phyloP scores from a whole-genome alignment of 805 yeast species.

The Komagataella phaffii region DNA sequence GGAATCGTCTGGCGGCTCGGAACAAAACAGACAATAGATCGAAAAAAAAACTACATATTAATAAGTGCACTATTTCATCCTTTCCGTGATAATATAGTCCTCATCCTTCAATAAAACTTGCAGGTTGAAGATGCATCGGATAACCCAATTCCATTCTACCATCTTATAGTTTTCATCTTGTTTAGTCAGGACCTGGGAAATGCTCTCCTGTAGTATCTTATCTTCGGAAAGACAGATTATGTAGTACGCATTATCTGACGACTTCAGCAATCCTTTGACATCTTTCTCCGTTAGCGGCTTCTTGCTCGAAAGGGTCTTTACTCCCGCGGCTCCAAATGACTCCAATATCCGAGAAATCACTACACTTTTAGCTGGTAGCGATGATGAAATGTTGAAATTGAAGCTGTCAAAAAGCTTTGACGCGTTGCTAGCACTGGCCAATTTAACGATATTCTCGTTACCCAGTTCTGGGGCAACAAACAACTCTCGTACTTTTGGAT shows the following conservation, averaged over 20 bases:
- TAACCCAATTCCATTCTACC: slow-evolving; percentile 57
- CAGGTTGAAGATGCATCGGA: slow-evolving; percentile 38
- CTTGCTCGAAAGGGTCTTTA: slow-evolving; percentile 6
- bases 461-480: slow-evolving; percentile 15
- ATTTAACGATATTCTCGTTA: slow-evolving; percentile 7
- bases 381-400: slow-evolving; percentile 40
- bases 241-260: slow-evolving; percentile 11
- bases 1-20: not conserved
- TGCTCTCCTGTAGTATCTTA: slow-evolving; percentile 16
- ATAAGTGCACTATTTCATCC: not conserved
- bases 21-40: not conserved
- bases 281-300: slow-evolving; percentile 3
- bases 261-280: not conserved
- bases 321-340: slow-evolving; percentile 40
- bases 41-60: not conserved
- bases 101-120: slow-evolving; percentile 8
- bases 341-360: slow-evolving; percentile 41
- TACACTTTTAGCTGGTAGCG: slow-evolving; percentile 46
- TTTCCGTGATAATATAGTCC: not conserved
- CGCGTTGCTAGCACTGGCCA: slow-evolving; percentile 8
- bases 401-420: slow-evolving; percentile 29
- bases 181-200: slow-evolving; percentile 8
- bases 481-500: slow-evolving; percentile 17
- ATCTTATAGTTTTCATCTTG: slow-evolving; percentile 16
- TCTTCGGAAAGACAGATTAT: slow-evolving; percentile 18